Conservation (phyloP, 495 filamentous ascomycete species). For the Tuber umbilicatum region DNA sequence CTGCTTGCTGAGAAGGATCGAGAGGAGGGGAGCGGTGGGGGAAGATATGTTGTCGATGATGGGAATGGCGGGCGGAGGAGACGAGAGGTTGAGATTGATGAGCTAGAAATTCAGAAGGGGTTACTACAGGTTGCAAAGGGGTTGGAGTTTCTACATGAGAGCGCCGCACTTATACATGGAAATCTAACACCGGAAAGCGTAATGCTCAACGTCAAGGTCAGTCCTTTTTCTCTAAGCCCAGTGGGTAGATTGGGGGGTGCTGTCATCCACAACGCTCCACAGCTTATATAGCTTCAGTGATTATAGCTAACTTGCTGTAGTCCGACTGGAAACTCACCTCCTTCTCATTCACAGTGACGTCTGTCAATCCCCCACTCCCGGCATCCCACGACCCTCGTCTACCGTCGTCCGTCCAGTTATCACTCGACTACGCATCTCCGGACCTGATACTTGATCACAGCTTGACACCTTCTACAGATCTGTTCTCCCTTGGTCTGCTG, state of each 20-base stretch:
- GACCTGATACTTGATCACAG: constrained; percentile 88
- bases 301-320: constrained; percentile 43
- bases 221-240: constrained; percentile 32
- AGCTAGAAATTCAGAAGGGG: constrained; percentile 95
- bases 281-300: constrained; percentile 8
- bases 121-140: constrained; percentile 88
- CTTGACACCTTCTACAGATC: constrained; percentile 69
- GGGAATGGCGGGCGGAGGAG: constrained; percentile 64
- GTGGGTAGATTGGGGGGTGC: background rate
- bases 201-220: constrained; percentile 82
- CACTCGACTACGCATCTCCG: constrained; percentile 86
- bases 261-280: background rate
- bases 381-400: constrained; percentile 77
- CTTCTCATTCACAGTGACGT: constrained; percentile 76
- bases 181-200: constrained; percentile 96
- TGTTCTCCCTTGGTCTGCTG: constrained; percentile 86
- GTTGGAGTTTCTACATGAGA: constrained; percentile 93
- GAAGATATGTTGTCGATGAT: constrained; percentile 77
- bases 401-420: constrained; percentile 74
- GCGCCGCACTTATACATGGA: constrained; percentile 84
- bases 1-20: constrained; percentile 84
- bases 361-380: constrained; percentile 53
- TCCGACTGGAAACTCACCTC: constrained; percentile 98
- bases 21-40: constrained; percentile 67
- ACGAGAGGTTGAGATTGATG: constrained; percentile 88